Percentiles rank a stretch among this genome's conserved stretches.
Conservation (phyloP, 208 protist genomes). For the Entamoeba histolytica region DNA sequence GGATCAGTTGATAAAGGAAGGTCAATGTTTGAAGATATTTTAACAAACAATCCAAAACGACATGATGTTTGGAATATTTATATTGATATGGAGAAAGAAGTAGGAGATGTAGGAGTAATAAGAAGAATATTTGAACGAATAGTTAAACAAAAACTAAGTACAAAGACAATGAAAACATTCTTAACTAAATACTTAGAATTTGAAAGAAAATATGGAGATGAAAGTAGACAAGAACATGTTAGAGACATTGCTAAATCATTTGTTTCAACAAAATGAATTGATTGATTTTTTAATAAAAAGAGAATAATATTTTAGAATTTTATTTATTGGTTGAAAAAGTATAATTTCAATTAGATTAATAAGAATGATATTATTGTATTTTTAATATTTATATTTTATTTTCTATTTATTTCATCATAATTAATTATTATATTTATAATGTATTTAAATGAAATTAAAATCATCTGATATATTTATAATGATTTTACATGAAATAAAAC, state of each 20-base stretch:
- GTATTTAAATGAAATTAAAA: no score
- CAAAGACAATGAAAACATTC: slow-evolving; percentile 62
- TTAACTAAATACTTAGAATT: slow-evolving; percentile 77
- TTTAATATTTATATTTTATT: no score
- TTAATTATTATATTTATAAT: no score
- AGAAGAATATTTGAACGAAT: slow-evolving; percentile 45
- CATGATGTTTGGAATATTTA: slow-evolving; percentile 56
- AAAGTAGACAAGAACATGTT: slow-evolving; percentile 57
- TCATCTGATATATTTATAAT: no score
- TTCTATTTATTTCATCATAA: no score
- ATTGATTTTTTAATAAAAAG: no score
- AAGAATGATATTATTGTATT: no score
- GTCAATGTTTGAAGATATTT: slow-evolving; percentile 58
- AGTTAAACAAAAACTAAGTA: slow-evolving; percentile 38
- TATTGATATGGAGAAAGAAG: slow-evolving; percentile 48
- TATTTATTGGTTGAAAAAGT: no score
- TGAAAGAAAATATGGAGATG: slow-evolving; percentile 63
- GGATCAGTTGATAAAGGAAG: slow-evolving; percentile 51
- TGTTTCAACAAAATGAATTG: slow-evolving; percentile 31
- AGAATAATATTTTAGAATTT: no score
- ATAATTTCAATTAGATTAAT: no score
- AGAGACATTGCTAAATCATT: slow-evolving; percentile 63
- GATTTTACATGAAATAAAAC: no score
- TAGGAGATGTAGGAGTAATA: background rate
- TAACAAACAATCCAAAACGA: slow-evolving; percentile 51